These are phyloP conservation scores for Teunomyces panamensis DNA, from an alignment of 805 yeast genomes.

Conservation along the genomic window DNA sequence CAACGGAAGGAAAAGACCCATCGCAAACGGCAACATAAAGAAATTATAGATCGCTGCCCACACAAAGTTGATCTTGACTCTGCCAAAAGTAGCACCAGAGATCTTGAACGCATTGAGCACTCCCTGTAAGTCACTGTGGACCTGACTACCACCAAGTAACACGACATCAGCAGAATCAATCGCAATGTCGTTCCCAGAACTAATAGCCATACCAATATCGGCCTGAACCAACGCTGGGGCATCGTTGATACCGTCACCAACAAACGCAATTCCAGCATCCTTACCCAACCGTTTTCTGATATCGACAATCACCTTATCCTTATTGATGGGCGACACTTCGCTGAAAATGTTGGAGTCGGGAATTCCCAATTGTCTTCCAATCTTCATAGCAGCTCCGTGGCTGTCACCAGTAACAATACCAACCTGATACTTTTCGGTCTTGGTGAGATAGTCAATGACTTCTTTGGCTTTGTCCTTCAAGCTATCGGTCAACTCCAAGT, in stretches of 20 bases:
- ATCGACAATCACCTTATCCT: constrained; percentile 61
- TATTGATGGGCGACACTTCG: constrained; percentile 73
- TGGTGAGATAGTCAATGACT: constrained; percentile 54
- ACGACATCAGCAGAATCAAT: constrained; percentile 96
- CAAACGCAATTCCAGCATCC: constrained; percentile 63
- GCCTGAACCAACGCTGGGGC: constrained; percentile 93
- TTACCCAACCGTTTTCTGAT: constrained; percentile 48
- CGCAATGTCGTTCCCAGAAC: constrained; percentile 94
- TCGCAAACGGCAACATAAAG: constrained; percentile 88
- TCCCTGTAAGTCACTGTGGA: constrained; percentile 39
- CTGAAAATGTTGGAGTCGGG: constrained; percentile 63
- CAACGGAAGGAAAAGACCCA: constrained; percentile 83
- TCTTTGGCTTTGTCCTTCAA: constrained; percentile 62
- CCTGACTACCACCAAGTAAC: constrained; percentile 45
- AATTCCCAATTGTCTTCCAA: constrained; percentile 70
- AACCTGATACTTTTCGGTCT: constrained; percentile 51
- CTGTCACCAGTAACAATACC: constrained; percentile 94
- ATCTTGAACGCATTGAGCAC: constrained; percentile 64
- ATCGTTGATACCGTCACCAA: constrained; percentile 98
- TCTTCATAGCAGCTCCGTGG: constrained; percentile 52
- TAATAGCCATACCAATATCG: constrained; percentile 86
- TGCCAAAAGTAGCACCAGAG: constrained; percentile 63
- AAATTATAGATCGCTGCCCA: constrained; percentile 87
- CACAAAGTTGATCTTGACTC: constrained; percentile 76
- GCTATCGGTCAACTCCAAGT: constrained; percentile 62